phyloP scores from a whole-genome alignment of 2,329 filamentous ascomycete genomes.

The Pseudogymnoascus sp. region DNA sequence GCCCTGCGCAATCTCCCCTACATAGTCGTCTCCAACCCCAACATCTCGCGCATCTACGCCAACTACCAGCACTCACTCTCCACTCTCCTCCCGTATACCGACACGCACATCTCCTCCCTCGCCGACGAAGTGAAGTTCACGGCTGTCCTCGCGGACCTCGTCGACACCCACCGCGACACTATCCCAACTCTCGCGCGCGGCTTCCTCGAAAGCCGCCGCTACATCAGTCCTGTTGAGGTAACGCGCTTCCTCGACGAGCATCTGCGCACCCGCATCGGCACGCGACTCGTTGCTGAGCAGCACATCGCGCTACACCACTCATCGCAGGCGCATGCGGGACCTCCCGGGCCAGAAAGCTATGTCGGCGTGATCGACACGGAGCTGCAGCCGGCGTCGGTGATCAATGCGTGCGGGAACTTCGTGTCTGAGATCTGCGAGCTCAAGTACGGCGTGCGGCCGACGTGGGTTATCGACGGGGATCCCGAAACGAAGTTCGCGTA shows the following conservation, averaged over 20 bases:
- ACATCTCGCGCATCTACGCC: conserved; percentile 88
- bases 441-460: conserved; percentile 83
- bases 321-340: conserved; percentile 58
- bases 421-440: conserved; percentile 96
- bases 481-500: conserved; percentile 85
- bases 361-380: conserved; percentile 94
- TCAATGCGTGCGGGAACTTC: conserved; percentile 78
- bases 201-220: conserved; percentile 87
- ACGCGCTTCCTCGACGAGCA: conserved; percentile 90
- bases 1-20: conserved; percentile 89
- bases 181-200: conserved; percentile 87
- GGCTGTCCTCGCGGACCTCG: conserved; percentile 87
- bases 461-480: conserved; percentile 73
- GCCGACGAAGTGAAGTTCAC: conserved; percentile 90
- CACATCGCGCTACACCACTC: conserved; percentile 83
- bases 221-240: conserved; percentile 75
- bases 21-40: conserved; percentile 96
- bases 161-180: conserved; percentile 87
- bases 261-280: conserved; percentile 86
- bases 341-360: conserved; percentile 54
- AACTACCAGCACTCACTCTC: conserved; percentile 93
- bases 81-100: conserved; percentile 77
- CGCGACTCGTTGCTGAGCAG: conserved; percentile 88
- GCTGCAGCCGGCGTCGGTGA: conserved; percentile 69
- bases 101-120: conserved; percentile 62